phyloP scores from a whole-genome alignment of 768 basidiomycete species.

The Calocybe cyanea region DNA sequence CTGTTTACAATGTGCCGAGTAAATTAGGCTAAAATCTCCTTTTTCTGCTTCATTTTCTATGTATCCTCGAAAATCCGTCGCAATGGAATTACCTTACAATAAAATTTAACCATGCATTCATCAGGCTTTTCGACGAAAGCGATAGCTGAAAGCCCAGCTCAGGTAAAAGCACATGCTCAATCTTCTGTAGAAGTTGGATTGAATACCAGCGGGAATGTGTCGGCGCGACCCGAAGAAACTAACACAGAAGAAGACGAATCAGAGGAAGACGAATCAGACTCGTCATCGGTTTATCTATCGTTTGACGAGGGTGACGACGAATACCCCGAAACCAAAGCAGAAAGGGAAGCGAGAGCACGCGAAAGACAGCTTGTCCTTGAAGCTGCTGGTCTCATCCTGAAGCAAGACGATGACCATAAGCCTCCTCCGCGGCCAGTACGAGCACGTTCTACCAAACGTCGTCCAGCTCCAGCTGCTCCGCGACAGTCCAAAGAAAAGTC shows the following conservation, averaged over 20 bases:
- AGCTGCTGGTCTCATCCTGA: conserved; percentile 82
- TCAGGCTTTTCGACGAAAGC: background rate
- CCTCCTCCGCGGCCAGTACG: conserved; percentile 41
- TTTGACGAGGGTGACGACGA: conserved; percentile 32
- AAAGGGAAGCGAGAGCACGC: conserved; percentile 57
- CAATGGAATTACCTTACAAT: conserved; percentile 21
- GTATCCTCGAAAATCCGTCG: conserved; percentile 35
- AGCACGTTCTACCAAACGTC: conserved; percentile 24
- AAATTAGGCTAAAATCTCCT: conserved; percentile 77
- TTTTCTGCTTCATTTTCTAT: conserved; percentile 53
- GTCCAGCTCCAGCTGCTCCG: conserved; percentile 52
- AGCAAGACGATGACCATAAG: conserved; percentile 42
- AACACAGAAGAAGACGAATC: conserved; percentile 24
- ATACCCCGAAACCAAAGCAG: conserved; percentile 42
- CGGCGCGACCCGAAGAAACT: conserved; percentile 13
- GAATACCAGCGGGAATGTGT: background rate
- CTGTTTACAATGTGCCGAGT: conserved; percentile 50
- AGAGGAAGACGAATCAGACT: conserved; percentile 27
- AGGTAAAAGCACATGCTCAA: background rate
- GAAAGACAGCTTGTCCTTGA: conserved; percentile 84
- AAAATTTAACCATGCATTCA: background rate
- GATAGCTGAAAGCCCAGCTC: conserved; percentile 4
- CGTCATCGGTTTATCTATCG: conserved; percentile 30
- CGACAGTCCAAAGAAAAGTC: background rate
- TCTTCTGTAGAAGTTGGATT: conserved; percentile 3